Conservation (phyloP, 306 rosid genomes). For the Alnus rubra region DNA sequence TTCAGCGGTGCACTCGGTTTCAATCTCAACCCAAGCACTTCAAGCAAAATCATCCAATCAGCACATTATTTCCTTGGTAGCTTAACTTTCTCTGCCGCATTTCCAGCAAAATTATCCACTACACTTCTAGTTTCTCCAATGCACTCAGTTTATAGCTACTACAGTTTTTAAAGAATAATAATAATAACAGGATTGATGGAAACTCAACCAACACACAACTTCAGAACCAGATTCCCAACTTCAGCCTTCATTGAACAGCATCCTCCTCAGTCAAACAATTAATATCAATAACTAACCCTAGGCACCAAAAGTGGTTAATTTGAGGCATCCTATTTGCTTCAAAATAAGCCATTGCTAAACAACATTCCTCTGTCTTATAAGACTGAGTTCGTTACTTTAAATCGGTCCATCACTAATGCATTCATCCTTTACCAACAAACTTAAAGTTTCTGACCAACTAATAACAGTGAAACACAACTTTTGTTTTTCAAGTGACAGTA, state of each 20-base stretch:
- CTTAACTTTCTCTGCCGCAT: background rate
- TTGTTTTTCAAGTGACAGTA: background rate
- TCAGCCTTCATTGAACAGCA: background rate
- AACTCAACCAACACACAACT: background rate
- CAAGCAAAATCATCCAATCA: background rate
- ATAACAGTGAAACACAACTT: background rate
- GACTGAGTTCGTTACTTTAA: background rate
- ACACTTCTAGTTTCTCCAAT: background rate
- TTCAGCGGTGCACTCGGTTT: background rate
- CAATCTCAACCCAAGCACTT: constrained; percentile 1
- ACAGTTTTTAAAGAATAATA: background rate
- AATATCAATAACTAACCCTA: background rate
- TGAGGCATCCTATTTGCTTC: background rate
- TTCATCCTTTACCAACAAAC: background rate
- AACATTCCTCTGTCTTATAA: background rate
- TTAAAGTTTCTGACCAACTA: background rate
- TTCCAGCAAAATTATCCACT: background rate
- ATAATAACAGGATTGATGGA: background rate
- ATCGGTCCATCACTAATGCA: background rate
- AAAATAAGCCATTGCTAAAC: background rate
- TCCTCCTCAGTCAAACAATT: background rate
- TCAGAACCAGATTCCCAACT: background rate
- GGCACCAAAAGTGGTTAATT: background rate
- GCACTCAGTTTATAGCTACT: background rate
- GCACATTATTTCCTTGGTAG: background rate